A percentile compares a stretch with the other conserved stretches of the same genome.
These are phyloP conservation scores for Linnemannia schmuckeri DNA, from an alignment of 192 early-diverging fungal species.

Conservation along the genomic window DNA sequence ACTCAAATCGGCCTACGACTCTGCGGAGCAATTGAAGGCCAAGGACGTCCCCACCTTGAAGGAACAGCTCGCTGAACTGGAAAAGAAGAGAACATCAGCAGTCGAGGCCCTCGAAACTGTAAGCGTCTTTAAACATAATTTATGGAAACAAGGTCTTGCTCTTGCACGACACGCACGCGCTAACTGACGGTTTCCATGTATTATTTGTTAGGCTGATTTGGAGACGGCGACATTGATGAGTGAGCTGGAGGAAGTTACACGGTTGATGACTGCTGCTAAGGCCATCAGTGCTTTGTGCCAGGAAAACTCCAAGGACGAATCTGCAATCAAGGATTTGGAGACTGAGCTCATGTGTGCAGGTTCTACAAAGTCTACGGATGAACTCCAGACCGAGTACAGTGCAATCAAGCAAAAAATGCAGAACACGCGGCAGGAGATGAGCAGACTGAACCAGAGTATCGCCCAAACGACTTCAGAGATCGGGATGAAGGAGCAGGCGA, in stretches of 20 bases:
- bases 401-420: slow-evolving; percentile 62
- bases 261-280: slow-evolving; percentile 16
- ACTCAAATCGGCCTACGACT: slow-evolving; percentile 60
- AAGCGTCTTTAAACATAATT: background rate
- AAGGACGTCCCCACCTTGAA: slow-evolving; percentile 63
- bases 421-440: slow-evolving; percentile 47
- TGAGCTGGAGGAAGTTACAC: slow-evolving; percentile 20
- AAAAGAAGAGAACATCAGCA: slow-evolving; percentile 31
- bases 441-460: slow-evolving; percentile 65
- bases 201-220: slow-evolving; percentile 15
- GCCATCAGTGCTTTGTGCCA: slow-evolving; percentile 1
- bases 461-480: slow-evolving; percentile 65
- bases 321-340: slow-evolving; percentile 48
- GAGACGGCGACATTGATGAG: background rate
- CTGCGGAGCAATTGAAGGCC: slow-evolving; percentile 58
- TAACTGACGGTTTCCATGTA: background rate
- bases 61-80: slow-evolving; percentile 30
- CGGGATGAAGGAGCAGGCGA: slow-evolving; percentile 67
- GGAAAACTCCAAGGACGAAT: slow-evolving; percentile 17
- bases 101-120: slow-evolving; percentile 42
- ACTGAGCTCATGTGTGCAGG: slow-evolving; percentile 65
- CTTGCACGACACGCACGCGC: too few species aligned
- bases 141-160: background rate
- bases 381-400: slow-evolving; percentile 74
- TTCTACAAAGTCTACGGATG: slow-evolving; percentile 74